Evolutionary conservation across 2,329 filamentous ascomycete genomes (phyloP).

Genomic region (Elsinoe necatrix): DNA sequence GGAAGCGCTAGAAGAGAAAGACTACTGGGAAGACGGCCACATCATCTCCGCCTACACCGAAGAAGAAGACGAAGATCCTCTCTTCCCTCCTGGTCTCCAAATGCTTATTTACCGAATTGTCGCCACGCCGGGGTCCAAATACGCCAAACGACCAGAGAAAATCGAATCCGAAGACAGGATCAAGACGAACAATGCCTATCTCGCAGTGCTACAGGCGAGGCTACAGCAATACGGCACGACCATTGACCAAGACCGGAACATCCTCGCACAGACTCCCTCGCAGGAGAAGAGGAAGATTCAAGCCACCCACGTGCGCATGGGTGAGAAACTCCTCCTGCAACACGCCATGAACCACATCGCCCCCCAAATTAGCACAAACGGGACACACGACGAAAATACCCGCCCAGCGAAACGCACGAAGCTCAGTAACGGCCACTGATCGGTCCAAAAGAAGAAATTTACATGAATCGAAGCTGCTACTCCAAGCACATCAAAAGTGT

Average conservation of each 20-base stretch:
- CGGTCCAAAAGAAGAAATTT: conserved; percentile 20
- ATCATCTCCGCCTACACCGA: conserved; percentile 4
- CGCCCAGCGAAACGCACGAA: conserved; percentile 27
- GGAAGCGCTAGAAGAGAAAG: conserved; percentile 22
- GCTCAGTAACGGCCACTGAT: conserved; percentile 21
- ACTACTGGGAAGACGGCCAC: conserved; percentile 11
- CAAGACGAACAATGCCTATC: neutral
- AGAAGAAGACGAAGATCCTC: conserved; percentile 17
- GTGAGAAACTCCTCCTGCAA: conserved; percentile 61
- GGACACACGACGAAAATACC: conserved; percentile 21
- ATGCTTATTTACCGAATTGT: conserved; percentile 11
- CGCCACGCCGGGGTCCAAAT: neutral
- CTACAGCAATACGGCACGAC: conserved; percentile 16
- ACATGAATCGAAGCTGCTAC: conserved; percentile 13
- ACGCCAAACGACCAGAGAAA: conserved; percentile 1
- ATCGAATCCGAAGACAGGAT: neutral
- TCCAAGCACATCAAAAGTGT: neutral
- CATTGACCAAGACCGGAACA: conserved; percentile 21
- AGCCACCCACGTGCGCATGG: conserved; percentile 59
- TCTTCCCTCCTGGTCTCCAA: conserved; percentile 11
- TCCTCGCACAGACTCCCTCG: neutral
- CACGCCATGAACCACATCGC: conserved; percentile 36
- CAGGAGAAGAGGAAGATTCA: conserved; percentile 32
- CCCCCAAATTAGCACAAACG: conserved; percentile 15
- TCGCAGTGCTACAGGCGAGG: conserved; percentile 7